Percentiles rank a stretch among this genome's conserved stretches.
These are phyloP conservation scores for Teunomyces panamensis DNA, from an alignment of 805 yeast species.

Conservation along the genomic window DNA sequence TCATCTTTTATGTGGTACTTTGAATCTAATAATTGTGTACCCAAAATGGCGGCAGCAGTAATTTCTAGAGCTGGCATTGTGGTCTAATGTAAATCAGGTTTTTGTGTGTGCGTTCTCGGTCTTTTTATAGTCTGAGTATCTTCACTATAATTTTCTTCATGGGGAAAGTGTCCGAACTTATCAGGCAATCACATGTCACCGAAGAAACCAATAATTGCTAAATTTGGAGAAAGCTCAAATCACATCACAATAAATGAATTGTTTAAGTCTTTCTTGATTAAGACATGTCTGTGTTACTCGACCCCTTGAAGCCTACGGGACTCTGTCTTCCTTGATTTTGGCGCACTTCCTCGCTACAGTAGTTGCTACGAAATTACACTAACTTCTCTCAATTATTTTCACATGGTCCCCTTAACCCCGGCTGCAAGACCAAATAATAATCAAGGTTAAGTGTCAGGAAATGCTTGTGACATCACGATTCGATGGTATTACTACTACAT, in stretches of 20 bases:
- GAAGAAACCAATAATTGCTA: background rate
- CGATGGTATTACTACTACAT: too few species aligned
- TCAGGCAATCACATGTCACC: constrained; percentile 3
- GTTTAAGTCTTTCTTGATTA: too few species aligned
- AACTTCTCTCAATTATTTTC: too few species aligned
- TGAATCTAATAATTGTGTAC: constrained; percentile 46
- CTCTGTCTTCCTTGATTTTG: too few species aligned
- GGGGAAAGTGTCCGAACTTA: background rate
- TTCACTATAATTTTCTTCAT: background rate
- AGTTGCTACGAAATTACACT: too few species aligned
- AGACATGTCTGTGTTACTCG: too few species aligned
- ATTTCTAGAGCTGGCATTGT: constrained; percentile 36
- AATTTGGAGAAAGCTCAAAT: background rate
- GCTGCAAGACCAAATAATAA: too few species aligned
- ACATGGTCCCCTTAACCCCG: too few species aligned
- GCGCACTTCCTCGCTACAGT: too few species aligned
- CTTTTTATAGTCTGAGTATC: background rate
- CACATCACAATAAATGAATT: background rate
- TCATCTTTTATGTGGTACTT: constrained; percentile 52
- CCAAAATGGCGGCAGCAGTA: constrained; percentile 42
- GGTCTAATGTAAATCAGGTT: background rate
- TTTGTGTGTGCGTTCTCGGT: background rate
- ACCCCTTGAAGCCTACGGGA: too few species aligned
- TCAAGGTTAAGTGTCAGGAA: too few species aligned
- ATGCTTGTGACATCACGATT: too few species aligned